Conservation (phyloP, 306 rosid genomes). For the Lathyrus sativus region DNA sequence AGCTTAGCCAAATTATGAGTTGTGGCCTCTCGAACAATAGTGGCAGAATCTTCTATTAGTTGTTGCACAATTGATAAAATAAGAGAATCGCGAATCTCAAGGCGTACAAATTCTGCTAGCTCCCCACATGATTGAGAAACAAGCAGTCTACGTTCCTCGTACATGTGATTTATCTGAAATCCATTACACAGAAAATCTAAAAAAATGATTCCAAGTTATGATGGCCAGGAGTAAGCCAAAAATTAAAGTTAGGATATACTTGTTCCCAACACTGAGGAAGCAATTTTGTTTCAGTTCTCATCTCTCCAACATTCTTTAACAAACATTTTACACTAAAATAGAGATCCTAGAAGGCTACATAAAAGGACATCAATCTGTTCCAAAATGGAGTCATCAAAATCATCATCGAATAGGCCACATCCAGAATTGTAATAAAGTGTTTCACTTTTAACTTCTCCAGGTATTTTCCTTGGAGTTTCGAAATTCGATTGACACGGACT, state of each 20-base stretch:
- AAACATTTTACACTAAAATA: too few relatives aligned
- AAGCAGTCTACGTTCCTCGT: slow-evolving; percentile 94
- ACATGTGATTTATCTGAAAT: slow-evolving; percentile 82
- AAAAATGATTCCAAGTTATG: slow-evolving; percentile 19
- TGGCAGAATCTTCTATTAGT: slow-evolving; percentile 87
- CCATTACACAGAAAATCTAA: slow-evolving; percentile 29
- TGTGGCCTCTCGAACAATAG: slow-evolving; percentile 93
- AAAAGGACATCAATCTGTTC: too few relatives aligned
- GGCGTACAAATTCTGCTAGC: slow-evolving; percentile 86
- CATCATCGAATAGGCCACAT: too few relatives aligned
- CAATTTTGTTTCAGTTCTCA: slow-evolving; percentile 97
- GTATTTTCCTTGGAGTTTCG: too few relatives aligned
- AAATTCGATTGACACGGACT: too few relatives aligned
- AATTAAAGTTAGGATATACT: slow-evolving; percentile 48
- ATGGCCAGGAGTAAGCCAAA: slow-evolving; percentile 28
- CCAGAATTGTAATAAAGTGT: too few relatives aligned
- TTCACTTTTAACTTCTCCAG: too few relatives aligned
- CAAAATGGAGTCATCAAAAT: too few relatives aligned
- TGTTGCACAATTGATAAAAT: slow-evolving; percentile 91
- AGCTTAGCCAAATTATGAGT: slow-evolving; percentile 90
- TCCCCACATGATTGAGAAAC: slow-evolving; percentile 98
- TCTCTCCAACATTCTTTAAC: slow-evolving; percentile 89
- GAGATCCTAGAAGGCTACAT: too few relatives aligned
- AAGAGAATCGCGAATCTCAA: slow-evolving; percentile 93
- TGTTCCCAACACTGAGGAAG: slow-evolving; percentile 99